A percentile compares a stretch with the other conserved stretches of the same genome.
These are phyloP conservation scores for Onygenales sp. DNA, from an alignment of 2,329 filamentous ascomycete genomes.

Conservation along the genomic window DNA sequence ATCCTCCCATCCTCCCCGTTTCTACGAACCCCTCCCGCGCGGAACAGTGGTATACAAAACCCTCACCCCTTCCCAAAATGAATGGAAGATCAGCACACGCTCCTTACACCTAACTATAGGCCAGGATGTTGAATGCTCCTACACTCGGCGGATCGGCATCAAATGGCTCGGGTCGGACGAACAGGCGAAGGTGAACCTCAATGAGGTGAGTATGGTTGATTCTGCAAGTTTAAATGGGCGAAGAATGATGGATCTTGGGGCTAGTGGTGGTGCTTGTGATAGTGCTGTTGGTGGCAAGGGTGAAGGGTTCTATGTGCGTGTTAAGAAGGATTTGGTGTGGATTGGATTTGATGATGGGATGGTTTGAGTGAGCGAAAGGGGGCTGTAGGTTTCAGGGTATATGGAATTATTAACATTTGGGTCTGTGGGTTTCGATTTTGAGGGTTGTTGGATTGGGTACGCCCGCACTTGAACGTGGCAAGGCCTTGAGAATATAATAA, in stretches of 20 bases:
- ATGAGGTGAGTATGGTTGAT: not conserved
- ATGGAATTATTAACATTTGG: too few species aligned
- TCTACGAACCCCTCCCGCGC: not conserved
- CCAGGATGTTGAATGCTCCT: not conserved
- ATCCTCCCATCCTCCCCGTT: not conserved
- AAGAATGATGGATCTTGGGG: not conserved
- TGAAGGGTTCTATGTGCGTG: not conserved
- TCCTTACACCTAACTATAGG: not conserved
- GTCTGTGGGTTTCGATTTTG: too few species aligned
- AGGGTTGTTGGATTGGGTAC: too few species aligned
- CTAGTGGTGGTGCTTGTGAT: not conserved
- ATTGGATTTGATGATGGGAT: not conserved
- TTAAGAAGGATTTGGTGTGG: not conserved
- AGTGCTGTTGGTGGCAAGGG: not conserved
- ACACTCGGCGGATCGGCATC: not conserved
- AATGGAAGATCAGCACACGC: not conserved
- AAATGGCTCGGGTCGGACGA: not conserved
- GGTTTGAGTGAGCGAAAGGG: too few species aligned
- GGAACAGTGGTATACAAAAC: not conserved
- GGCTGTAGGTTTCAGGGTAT: too few species aligned
- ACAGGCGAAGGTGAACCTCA: not conserved
- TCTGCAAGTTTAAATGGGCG: not conserved
- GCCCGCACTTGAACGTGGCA: too few species aligned
- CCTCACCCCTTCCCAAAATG: not conserved
- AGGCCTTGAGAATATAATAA: too few species aligned